Evolutionary conservation across 805 yeast genomes (phyloP).

Genomic region (Kluyveromyces siamensis): DNA sequence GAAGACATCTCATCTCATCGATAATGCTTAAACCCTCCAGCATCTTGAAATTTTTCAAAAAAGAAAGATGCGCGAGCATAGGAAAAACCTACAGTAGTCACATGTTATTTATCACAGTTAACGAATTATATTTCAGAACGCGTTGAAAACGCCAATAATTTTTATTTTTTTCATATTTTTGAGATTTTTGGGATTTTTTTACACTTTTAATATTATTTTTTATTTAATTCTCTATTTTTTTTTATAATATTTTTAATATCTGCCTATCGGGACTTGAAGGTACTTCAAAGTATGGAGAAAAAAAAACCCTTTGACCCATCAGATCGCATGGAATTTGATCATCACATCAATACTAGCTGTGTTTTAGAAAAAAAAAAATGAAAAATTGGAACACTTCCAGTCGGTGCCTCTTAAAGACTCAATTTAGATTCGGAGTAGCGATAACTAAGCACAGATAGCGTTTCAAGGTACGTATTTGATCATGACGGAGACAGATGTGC

Average conservation of each 20-base stretch:
- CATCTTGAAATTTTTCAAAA: constrained; percentile 1
- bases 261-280: neutral
- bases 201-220: neutral
- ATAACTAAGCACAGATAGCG: neutral
- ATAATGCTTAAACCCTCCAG: neutral
- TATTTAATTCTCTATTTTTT: neutral
- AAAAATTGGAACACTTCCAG: neutral
- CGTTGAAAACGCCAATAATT: neutral
- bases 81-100: no score
- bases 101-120: no score
- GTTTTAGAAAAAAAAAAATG: neutral
- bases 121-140: no score
- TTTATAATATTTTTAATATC: neutral
- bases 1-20: constrained; percentile 3
- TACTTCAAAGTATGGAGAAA: neutral
- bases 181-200: neutral
- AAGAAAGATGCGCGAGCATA: neutral
- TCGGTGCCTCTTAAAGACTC: neutral
- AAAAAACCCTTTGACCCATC: neutral
- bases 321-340: neutral
- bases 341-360: neutral
- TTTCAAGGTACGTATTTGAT: neutral
- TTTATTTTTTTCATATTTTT: neutral
- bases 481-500: constrained; percentile 1
- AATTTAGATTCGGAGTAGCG: neutral